These are phyloP conservation scores for Candida pseudoglaebosa DNA, from an alignment of 805 yeast species.

Conservation along the genomic window DNA sequence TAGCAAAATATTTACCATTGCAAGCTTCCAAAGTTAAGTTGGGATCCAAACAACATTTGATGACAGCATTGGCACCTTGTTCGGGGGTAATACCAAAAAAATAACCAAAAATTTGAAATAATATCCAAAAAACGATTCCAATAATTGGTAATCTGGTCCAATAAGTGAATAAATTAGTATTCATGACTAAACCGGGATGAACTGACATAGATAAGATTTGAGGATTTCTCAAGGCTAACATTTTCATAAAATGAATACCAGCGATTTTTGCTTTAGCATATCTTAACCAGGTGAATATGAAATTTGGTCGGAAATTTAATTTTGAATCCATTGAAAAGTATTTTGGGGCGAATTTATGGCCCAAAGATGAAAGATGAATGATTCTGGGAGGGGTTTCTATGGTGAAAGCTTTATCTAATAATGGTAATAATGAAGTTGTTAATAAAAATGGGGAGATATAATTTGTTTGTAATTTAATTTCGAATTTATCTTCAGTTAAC, in stretches of 20 bases:
- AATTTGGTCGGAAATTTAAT: conserved; percentile 59
- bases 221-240: conserved; percentile 64
- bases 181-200: conserved; percentile 87
- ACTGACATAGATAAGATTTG: conserved; percentile 59
- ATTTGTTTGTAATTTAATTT: conserved; percentile 75
- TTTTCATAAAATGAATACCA: conserved; percentile 67
- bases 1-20: conserved; percentile 68
- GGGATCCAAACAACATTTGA: conserved; percentile 58
- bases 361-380: conserved; percentile 60
- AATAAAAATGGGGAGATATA: conserved; percentile 72
- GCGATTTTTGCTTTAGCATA: conserved; percentile 76
- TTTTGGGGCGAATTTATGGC: conserved; percentile 51
- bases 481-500: conserved; percentile 65
- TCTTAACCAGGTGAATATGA: conserved; percentile 71
- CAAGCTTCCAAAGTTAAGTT: conserved; percentile 46
- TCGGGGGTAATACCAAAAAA: conserved; percentile 70
- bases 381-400: conserved; percentile 46
- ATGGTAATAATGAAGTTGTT: conserved; percentile 55
- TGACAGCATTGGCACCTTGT: conserved; percentile 63
- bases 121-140: conserved; percentile 71
- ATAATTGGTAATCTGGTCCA: conserved; percentile 75
- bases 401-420: conserved; percentile 40
- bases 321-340: conserved; percentile 46
- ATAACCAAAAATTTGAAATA: conserved; percentile 65
- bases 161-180: conserved; percentile 68